Evolutionary conservation across 768 basidiomycete genomes (phyloP), one percentile per base, ranked within the genome.

Genomic region (Naganishia friedmannii): DNA sequence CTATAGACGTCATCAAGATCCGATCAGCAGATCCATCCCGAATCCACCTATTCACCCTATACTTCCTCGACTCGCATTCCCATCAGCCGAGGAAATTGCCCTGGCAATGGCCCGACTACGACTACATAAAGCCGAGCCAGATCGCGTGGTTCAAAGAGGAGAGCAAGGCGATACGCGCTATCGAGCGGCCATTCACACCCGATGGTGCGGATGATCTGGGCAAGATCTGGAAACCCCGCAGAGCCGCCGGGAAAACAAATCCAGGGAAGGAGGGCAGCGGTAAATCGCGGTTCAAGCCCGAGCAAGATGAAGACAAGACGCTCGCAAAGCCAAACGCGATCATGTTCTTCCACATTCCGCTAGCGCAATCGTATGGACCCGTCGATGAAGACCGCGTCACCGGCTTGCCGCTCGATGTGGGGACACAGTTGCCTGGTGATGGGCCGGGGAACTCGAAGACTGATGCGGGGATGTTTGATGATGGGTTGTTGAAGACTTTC

Each of bases 321-420:
- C 84, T 93, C 2, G 91, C 90, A 4, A 98, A 96, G 80, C 95
- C 95, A 0, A 97, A 97, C 76, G 95, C 92, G 0, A 80, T 98
- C 74, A 91, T 92, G 90, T 96, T 95, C 83, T 97, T 96, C 88
- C 95, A 98, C 74, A 98, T 99, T 56, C 95, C 95, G 65, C 77
- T 97, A 37, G 87, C 86, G 60, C 92, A 94, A 80, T 85, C 91
- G 0, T 94, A 91, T 77, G 77, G 79, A 0, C 83, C 83, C n/a
- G 82, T 90, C 0, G 93, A 97, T 79, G 82, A 78, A 15, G 87
- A 91, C 73, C 82, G 85, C 0, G 80, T 80, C 12, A 88, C 87
- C 0, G 87, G 87, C 5, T 84, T 84, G 51, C 80, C 83, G 1
- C 86, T 97, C 12, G 88, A 92, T 74, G 80, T 90, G 21, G 95